Conservation (phyloP, 768 basidiomycete genomes). For the Baorangia bicolor region DNA sequence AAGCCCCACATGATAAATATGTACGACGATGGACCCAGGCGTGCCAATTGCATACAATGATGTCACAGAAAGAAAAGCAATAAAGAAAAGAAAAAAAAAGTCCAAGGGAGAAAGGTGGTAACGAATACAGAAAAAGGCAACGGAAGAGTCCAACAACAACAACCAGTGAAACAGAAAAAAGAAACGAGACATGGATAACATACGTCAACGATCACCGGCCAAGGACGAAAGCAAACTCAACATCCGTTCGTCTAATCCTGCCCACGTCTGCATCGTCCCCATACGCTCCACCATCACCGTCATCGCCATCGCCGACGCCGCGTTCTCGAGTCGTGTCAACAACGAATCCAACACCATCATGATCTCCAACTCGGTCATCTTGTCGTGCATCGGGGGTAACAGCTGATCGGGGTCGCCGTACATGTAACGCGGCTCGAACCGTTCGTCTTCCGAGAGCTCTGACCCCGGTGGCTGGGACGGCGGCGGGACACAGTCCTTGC, state of each 20-base stretch:
- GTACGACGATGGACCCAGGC: not conserved
- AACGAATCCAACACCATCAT: conserved; percentile 76
- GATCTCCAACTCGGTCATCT: conserved; percentile 70
- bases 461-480: conserved; percentile 5
- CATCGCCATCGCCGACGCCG: conserved; percentile 39
- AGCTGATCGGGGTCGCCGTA: conserved; percentile 62
- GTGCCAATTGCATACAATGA: not conserved
- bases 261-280: conserved; percentile 35
- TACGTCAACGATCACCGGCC: conserved; percentile 18
- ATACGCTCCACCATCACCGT: conserved; percentile 19
- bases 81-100: not conserved
- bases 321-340: conserved; percentile 74
- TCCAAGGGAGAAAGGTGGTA: not conserved
- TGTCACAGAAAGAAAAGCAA: not conserved
- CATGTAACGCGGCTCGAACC: conserved; percentile 38
- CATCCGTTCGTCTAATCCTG: conserved; percentile 48
- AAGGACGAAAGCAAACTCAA: conserved; percentile 43
- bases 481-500: conserved; percentile 29
- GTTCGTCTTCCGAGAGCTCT: conserved; percentile 23
- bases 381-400: conserved; percentile 67
- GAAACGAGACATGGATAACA: not conserved
- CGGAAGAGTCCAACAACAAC: not conserved
- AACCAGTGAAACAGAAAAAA: not conserved
- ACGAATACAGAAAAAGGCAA: not conserved
- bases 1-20: not conserved